Evolutionary conservation across 2,329 filamentous ascomycete genomes (phyloP), one percentile per base, ranked within the genome.

Genomic region (Microsporum canis): DNA sequence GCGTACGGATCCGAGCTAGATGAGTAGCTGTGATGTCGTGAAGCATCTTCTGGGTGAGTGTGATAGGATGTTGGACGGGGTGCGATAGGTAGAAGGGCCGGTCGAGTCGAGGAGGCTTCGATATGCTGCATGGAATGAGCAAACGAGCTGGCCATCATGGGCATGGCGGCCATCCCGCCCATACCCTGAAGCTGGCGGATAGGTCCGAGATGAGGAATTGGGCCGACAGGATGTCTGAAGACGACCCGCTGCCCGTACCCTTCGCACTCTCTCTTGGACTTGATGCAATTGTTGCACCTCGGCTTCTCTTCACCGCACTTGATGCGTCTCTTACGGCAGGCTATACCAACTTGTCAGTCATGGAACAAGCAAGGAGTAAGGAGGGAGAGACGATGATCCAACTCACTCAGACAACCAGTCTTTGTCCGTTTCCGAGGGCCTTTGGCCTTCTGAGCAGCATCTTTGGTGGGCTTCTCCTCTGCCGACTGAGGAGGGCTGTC

Each of bases 291-390:
- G 63, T 72, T 74, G 69, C 76, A 78, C 51, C 72, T 72, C 12
- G 76, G 76, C 62, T 77, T 77, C 68, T 90, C 89, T 73, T 97
- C 94, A 64, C 94, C 94, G 73, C 94, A 99, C 76, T 97, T 99
- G 75, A 99, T 97, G 64, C 94, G 88, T 59, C 94, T 87, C 75
- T 89, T 92, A 65, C 94, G 88, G 76, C 94, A 99, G 62, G 94
- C 88, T 91, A 65, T 61, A 57, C 38, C 63, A 66, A 61, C 17
- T 23, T 23, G 17, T 23, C 17, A 23, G 17, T 23, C 17, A 23
- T 23, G 17, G 17, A 23, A 33, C 23, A 61, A 34, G 53, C 34
- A 34, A 47, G 10, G 39, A 14, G 10, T 3, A 7, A 61, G 47
- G n/a, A 12, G 12, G 55, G 23, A 53, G 55, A 57, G 17, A 23